A percentile compares a stretch with the other conserved stretches of the same genome.
Evolutionary conservation across 2,329 filamentous ascomycete genomes (phyloP).

Genomic region (Cladosporium oxysporum): DNA sequence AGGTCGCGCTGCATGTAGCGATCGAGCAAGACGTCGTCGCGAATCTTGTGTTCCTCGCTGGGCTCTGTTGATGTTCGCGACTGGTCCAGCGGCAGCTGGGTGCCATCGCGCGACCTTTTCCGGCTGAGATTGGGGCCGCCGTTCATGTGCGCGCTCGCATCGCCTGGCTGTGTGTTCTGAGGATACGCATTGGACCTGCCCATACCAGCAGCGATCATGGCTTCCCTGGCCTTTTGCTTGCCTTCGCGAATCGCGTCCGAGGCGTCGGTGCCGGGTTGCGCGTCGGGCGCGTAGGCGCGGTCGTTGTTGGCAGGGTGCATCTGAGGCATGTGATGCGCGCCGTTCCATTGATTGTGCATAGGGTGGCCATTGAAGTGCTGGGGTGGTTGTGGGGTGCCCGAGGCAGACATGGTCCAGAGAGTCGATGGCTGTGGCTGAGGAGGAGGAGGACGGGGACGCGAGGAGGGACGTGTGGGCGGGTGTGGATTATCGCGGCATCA

Average conservation of each 20-base stretch:
- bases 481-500: constrained; percentile 18
- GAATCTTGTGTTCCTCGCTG: constrained; percentile 25
- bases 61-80: constrained; percentile 15
- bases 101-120: constrained; percentile 63
- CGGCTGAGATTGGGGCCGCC: constrained; percentile 49
- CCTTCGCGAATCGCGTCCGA: constrained; percentile 56
- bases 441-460: background rate
- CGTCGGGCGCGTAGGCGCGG: constrained; percentile 22
- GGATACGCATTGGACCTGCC: constrained; percentile 27
- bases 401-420: constrained; percentile 18
- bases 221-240: constrained; percentile 62
- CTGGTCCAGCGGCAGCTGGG: constrained; percentile 48
- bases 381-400: constrained; percentile 19
- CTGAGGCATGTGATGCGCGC: constrained; percentile 23
- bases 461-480: constrained; percentile 7
- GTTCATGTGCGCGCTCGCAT: constrained; percentile 25
- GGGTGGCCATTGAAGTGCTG: constrained; percentile 20
- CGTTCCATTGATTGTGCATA: constrained; percentile 23
- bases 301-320: constrained; percentile 29
- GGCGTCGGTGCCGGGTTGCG: constrained; percentile 23
- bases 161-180: constrained; percentile 26
- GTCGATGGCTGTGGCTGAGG: background rate
- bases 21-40: constrained; percentile 52
- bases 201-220: constrained; percentile 56
- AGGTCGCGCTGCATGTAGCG: constrained; percentile 67